Evolutionary conservation across 352 stramenopile species (phyloP).

Genomic region (Phytophthora constricta): DNA sequence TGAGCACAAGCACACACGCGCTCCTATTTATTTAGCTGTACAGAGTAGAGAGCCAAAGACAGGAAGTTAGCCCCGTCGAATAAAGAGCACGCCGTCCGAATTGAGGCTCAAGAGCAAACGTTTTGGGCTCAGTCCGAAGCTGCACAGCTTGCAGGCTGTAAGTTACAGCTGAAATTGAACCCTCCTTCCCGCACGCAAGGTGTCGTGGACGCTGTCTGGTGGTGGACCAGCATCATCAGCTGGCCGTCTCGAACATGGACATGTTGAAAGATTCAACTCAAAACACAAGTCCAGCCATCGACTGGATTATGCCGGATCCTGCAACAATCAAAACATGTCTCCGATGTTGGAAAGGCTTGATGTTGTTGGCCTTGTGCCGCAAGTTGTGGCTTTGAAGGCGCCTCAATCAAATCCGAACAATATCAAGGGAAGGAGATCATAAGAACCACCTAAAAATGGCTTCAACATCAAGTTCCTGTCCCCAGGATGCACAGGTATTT

Average conservation of each 20-base stretch:
- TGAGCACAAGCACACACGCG: constrained; percentile 20
- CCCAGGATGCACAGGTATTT: background rate
- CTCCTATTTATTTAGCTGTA: constrained; percentile 44
- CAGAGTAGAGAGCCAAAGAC: constrained; percentile 8
- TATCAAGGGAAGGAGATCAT: background rate
- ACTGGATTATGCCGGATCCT: background rate
- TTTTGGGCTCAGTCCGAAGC: too few species aligned
- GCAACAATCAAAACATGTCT: background rate
- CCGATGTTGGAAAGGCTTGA: too few species aligned
- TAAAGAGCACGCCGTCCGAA: constrained; percentile 7
- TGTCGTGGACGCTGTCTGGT: background rate
- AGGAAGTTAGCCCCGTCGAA: constrained; percentile 13
- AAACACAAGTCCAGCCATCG: background rate
- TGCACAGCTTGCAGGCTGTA: too few species aligned
- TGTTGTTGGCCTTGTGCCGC: too few species aligned
- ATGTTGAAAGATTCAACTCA: too few species aligned
- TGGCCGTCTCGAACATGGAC: background rate
- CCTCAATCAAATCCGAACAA: too few species aligned
- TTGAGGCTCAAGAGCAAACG: background rate
- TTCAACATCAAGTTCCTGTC: background rate
- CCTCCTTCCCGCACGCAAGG: too few species aligned
- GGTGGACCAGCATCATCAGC: background rate
- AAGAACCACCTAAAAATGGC: constrained; percentile 7
- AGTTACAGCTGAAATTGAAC: too few species aligned
- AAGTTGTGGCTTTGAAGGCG: too few species aligned